Percentiles rank a stretch among this genome's conserved stretches.
These are phyloP conservation scores for Ceratobasidium sp. DNA, from an alignment of 1,284 basidiomycete genomes.

Conservation along the genomic window DNA sequence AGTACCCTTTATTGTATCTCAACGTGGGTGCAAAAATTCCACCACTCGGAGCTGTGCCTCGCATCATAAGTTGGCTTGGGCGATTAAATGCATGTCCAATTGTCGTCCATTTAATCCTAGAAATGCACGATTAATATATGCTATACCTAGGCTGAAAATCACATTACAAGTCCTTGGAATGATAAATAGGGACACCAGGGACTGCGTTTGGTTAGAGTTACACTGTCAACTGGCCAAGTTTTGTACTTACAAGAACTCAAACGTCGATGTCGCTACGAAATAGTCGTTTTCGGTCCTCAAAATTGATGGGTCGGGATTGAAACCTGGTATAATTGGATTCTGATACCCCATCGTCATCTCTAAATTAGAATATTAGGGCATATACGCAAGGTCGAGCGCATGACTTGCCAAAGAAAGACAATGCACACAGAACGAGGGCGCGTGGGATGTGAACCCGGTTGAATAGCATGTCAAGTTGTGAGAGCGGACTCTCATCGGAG, in stretches of 20 bases:
- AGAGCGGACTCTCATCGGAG: neutral
- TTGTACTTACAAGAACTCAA: slow-evolving; percentile 39
- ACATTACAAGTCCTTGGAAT: slow-evolving; percentile 38
- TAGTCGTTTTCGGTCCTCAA: slow-evolving; percentile 40
- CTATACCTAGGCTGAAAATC: neutral
- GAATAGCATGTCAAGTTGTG: neutral
- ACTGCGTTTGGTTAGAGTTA: neutral
- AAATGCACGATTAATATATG: neutral
- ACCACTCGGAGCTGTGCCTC: slow-evolving; percentile 39
- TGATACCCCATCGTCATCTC: slow-evolving; percentile 10
- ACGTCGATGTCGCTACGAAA: slow-evolving; percentile 40
- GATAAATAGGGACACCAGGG: slow-evolving; percentile 41
- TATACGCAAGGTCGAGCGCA: neutral
- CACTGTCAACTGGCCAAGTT: neutral
- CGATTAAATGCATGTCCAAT: slow-evolving; percentile 41
- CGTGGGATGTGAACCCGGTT: neutral
- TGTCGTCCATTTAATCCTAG: slow-evolving; percentile 39
- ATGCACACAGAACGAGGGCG: neutral
- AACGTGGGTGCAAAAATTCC: slow-evolving; percentile 38
- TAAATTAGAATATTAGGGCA: neutral
- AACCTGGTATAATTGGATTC: slow-evolving; percentile 36
- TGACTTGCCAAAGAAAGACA: slow-evolving; percentile 9
- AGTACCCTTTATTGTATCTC: slow-evolving; percentile 39
- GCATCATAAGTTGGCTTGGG: slow-evolving; percentile 38
- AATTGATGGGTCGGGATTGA: slow-evolving; percentile 41